A percentile compares a stretch with the other conserved stretches of the same genome.
Conservation (phyloP, 2,329 filamentous ascomycete genomes). For the Cercospora sp. region DNA sequence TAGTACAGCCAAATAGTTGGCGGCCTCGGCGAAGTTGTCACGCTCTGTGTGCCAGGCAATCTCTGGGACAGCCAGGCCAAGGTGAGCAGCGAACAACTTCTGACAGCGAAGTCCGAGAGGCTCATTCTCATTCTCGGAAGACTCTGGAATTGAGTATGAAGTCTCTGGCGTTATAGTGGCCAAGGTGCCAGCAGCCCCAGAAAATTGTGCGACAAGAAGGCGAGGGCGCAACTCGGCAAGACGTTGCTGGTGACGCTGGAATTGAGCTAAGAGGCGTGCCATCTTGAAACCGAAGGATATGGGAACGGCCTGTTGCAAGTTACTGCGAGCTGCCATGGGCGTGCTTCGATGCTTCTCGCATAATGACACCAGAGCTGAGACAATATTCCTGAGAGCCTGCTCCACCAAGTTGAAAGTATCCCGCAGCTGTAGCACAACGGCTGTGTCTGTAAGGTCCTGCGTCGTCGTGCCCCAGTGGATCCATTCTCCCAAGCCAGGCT, state of each 20-base stretch:
- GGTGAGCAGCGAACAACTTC: conserved; percentile 26
- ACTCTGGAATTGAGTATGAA: conserved; percentile 14
- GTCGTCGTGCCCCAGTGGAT: conserved; percentile 38
- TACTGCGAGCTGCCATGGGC: conserved; percentile 36
- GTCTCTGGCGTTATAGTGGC: conserved; percentile 32
- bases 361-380: conserved; percentile 21
- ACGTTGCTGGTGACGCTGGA: conserved; percentile 32
- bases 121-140: background rate
- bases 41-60: conserved; percentile 40
- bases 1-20: conserved; percentile 31
- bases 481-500: conserved; percentile 33
- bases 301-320: conserved; percentile 37
- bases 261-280: conserved; percentile 34
- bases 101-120: conserved; percentile 32
- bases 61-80: conserved; percentile 30
- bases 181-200: conserved; percentile 36
- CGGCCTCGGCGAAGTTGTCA: conserved; percentile 33
- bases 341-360: conserved; percentile 31
- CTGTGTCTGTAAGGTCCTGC: conserved; percentile 36
- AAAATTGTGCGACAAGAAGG: conserved; percentile 33
- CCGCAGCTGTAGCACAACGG: conserved; percentile 34
- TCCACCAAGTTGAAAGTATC: conserved; percentile 33
- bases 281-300: conserved; percentile 39
- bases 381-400: conserved; percentile 24
- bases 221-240: conserved; percentile 30